Evolutionary conservation across 1,284 basidiomycete species (phyloP).

Genomic region (Microbotryum intermedium): DNA sequence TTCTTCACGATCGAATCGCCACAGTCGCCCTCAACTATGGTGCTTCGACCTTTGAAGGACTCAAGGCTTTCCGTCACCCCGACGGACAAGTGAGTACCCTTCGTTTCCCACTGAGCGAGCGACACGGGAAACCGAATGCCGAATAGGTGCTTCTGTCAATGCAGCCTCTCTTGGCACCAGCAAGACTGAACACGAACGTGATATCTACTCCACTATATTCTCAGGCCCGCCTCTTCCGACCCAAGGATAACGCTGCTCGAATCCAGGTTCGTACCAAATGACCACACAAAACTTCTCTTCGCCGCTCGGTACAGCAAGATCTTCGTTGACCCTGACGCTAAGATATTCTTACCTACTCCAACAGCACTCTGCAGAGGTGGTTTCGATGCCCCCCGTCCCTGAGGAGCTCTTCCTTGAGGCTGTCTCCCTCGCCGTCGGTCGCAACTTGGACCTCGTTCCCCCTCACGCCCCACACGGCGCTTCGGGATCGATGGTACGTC

Average conservation of each 20-base stretch:
- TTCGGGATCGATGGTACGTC: slow-evolving; percentile 22
- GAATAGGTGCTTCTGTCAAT: too few species aligned
- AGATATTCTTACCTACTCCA: background rate
- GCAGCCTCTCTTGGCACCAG: background rate
- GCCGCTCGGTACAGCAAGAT: too few species aligned
- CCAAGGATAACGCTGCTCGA: slow-evolving; percentile 37
- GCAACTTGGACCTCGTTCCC: slow-evolving; percentile 39
- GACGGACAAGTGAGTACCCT: slow-evolving; percentile 13
- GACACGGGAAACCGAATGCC: too few species aligned
- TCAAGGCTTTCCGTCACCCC: slow-evolving; percentile 35
- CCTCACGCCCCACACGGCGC: slow-evolving; percentile 30
- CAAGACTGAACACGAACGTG: background rate
- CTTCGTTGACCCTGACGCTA: background rate
- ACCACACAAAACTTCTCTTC: background rate
- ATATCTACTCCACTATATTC: background rate
- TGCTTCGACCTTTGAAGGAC: slow-evolving; percentile 34
- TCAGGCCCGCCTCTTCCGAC: slow-evolving; percentile 38
- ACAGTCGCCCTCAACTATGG: slow-evolving; percentile 38
- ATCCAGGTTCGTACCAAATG: slow-evolving; percentile 23
- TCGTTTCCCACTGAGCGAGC: too few species aligned
- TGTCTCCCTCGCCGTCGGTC: slow-evolving; percentile 35
- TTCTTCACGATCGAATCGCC: background rate
- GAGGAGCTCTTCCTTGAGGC: slow-evolving; percentile 33
- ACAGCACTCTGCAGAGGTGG: slow-evolving; percentile 34
- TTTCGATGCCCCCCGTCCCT: slow-evolving; percentile 36